phyloP scores from a whole-genome alignment of 768 basidiomycete species.

The Mrakia hoshinonis region DNA sequence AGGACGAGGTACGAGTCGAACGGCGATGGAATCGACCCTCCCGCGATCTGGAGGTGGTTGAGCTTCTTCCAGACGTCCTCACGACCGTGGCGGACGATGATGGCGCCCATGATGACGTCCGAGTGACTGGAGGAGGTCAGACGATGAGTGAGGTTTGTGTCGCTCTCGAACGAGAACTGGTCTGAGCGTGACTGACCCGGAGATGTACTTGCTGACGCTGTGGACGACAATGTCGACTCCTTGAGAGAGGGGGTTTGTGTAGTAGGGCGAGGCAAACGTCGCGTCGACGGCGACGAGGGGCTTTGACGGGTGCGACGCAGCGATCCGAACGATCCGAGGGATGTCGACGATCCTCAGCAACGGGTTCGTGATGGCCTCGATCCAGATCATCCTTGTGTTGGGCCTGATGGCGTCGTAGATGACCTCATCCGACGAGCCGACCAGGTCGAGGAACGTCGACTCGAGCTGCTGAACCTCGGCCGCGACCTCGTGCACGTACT shows the following conservation, averaged over 20 bases:
- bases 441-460: conserved; percentile 71
- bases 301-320: conserved; percentile 48
- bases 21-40: conserved; percentile 48
- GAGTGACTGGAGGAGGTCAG: conserved; percentile 40
- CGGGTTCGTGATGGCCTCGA: conserved; percentile 92
- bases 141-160: neutral
- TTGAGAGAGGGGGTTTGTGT: conserved; percentile 64
- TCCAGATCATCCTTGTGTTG: conserved; percentile 90
- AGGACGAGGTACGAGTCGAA: conserved; percentile 86
- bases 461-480: conserved; percentile 57
- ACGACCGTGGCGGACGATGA: conserved; percentile 50
- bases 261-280: conserved; percentile 89
- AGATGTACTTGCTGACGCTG: conserved; percentile 65
- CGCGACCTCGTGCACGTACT: conserved; percentile 62
- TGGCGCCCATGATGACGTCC: conserved; percentile 81
- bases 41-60: conserved; percentile 81
- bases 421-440: conserved; percentile 56
- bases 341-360: conserved; percentile 81
- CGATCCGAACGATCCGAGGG: conserved; percentile 57
- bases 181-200: conserved; percentile 58
- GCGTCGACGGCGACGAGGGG: conserved; percentile 86
- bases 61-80: conserved; percentile 53
- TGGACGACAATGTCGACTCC: conserved; percentile 77
- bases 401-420: conserved; percentile 57
- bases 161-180: neutral